Evolutionary conservation across 345 rosid genomes (phyloP).

Genomic region (Ricinus communis): DNA sequence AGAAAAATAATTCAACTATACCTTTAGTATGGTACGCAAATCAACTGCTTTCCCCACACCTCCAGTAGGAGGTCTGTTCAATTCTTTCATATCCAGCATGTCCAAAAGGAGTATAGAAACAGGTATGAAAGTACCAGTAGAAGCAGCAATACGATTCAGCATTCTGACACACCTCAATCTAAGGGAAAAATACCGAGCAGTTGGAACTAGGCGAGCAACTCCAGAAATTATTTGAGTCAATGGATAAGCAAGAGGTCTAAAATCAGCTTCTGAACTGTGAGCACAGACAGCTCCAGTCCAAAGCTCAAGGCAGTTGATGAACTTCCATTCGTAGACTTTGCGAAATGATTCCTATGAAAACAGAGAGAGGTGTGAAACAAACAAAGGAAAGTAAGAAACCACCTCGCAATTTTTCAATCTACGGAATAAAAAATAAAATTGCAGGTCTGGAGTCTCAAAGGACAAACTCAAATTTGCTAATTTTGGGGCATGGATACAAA

Average conservation of each 20-base stretch:
- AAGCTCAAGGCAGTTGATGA: constrained; percentile 90
- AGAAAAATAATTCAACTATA: constrained; percentile 19
- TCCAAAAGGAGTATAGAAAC: constrained; percentile 89
- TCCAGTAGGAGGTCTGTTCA: constrained; percentile 75
- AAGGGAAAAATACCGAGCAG: constrained; percentile 91
- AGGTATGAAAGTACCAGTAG: constrained; percentile 77
- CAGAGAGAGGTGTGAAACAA: not conserved
- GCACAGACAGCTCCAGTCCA: constrained; percentile 95
- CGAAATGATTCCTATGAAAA: constrained; percentile 72
- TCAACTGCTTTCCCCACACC: constrained; percentile 91
- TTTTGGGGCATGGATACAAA: not conserved
- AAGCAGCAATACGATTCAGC: constrained; percentile 80
- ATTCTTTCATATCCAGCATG: constrained; percentile 97
- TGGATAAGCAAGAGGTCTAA: constrained; percentile 87
- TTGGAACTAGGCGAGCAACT: constrained; percentile 88
- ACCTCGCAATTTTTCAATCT: constrained; percentile 9
- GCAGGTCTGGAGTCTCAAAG: not conserved
- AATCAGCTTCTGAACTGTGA: constrained; percentile 66
- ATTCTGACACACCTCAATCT: constrained; percentile 86
- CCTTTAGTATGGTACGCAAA: constrained; percentile 71
- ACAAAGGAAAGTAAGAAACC: not conserved
- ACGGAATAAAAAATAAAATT: not conserved
- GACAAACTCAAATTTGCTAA: not conserved
- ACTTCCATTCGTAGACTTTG: constrained; percentile 97
- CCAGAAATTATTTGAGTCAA: constrained; percentile 83